Evolutionary conservation across 495 filamentous ascomycete genomes (phyloP).

Genomic region (Lasiosphaeria ovina): DNA sequence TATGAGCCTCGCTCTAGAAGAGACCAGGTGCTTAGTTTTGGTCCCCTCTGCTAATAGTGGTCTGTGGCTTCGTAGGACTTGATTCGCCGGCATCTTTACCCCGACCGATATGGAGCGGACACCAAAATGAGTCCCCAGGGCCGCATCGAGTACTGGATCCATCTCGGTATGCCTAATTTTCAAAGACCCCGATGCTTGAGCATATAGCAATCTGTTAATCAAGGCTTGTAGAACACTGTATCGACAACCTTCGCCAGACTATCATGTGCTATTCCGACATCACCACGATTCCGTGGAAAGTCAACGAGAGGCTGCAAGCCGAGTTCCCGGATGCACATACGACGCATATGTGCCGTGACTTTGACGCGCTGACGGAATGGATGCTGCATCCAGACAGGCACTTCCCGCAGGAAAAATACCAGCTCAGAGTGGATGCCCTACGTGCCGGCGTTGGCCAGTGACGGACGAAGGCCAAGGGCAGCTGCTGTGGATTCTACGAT

Average conservation of each 20-base stretch:
- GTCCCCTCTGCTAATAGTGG: too few species aligned
- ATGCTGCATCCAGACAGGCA: conserved; percentile 5
- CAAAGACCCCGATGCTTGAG: too few species aligned
- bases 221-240: conserved; percentile 23
- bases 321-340: conserved; percentile 11
- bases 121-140: neutral
- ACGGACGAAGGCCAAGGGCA: neutral
- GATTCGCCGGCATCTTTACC: conserved; percentile 10
- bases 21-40: too few species aligned
- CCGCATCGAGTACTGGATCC: conserved; percentile 10
- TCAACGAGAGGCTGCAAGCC: conserved; percentile 1
- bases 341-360: conserved; percentile 14
- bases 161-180: neutral
- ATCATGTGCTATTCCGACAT: conserved; percentile 34
- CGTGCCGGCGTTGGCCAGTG: neutral
- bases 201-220: too few species aligned
- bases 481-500: too few species aligned
- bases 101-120: conserved; percentile 9
- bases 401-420: conserved; percentile 14
- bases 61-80: conserved; percentile 3
- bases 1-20: conserved; percentile 1
- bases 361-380: conserved; percentile 12
- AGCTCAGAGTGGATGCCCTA: conserved; percentile 2
- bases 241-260: conserved; percentile 36
- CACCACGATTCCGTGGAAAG: conserved; percentile 18